Evolutionary conservation across 371 early-diverging fungal species (phyloP).

Genomic region (Mucor racemosus): DNA sequence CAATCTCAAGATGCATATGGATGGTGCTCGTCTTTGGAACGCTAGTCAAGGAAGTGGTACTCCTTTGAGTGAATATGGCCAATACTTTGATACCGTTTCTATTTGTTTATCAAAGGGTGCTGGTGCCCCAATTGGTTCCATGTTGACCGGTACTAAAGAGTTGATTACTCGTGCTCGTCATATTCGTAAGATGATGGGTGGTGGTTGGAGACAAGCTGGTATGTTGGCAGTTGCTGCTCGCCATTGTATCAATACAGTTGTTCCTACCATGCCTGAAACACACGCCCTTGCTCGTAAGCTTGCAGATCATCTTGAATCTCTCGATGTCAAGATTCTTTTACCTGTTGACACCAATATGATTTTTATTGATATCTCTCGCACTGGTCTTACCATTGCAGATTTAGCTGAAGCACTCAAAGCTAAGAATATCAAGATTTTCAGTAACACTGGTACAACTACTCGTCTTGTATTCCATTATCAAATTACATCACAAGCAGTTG

Average conservation of each 20-base stretch:
- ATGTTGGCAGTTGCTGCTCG: slow-evolving; percentile 75
- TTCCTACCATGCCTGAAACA: slow-evolving; percentile 68
- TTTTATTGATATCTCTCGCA: slow-evolving; percentile 62
- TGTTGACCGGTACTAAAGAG: slow-evolving; percentile 67
- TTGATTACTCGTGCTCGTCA: slow-evolving; percentile 80
- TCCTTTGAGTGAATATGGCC: slow-evolving; percentile 69
- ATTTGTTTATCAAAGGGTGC: slow-evolving; percentile 89
- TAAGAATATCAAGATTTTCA: slow-evolving; percentile 57
- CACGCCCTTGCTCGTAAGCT: slow-evolving; percentile 72
- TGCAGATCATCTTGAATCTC: slow-evolving; percentile 54
- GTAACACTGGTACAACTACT: slow-evolving; percentile 50
- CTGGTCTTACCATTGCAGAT: slow-evolving; percentile 53
- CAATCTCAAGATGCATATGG: slow-evolving; percentile 75
- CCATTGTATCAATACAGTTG: slow-evolving; percentile 68
- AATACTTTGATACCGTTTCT: slow-evolving; percentile 80
- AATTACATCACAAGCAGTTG: slow-evolving; percentile 62
- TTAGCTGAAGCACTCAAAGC: slow-evolving; percentile 52
- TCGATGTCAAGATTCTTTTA: slow-evolving; percentile 66
- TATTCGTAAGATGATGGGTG: slow-evolving; percentile 88
- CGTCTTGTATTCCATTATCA: slow-evolving; percentile 83
- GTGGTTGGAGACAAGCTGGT: slow-evolving; percentile 93
- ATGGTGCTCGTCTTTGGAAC: slow-evolving; percentile 94
- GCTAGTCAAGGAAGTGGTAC: slow-evolving; percentile 75
- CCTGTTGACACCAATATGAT: slow-evolving; percentile 91
- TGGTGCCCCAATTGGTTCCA: slow-evolving; percentile 91